Conservation (phyloP, 768 basidiomycete species). For the Strobilomyces dryophilus region DNA sequence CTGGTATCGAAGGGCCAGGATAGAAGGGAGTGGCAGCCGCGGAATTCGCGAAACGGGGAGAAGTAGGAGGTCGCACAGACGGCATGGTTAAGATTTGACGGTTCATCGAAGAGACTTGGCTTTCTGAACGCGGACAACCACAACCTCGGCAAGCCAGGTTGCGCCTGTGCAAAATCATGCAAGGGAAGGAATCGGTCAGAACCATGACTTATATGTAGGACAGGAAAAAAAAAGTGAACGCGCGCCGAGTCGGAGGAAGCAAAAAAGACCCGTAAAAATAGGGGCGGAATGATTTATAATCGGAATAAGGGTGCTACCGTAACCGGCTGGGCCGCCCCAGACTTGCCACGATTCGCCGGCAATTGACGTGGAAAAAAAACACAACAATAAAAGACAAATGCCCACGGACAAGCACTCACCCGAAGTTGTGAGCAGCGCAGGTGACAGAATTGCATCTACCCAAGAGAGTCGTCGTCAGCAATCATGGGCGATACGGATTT, state of each 20-base stretch:
- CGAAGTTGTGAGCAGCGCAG: conserved; percentile 83
- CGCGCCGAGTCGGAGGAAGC: neutral
- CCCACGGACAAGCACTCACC: conserved; percentile 45
- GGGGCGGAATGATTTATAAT: conserved; percentile 28
- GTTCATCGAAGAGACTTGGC: conserved; percentile 27
- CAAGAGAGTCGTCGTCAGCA: neutral
- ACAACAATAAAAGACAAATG: conserved; percentile 6
- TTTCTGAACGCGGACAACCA: conserved; percentile 53
- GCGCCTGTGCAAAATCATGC: conserved; percentile 57
- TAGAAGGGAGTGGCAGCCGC: conserved; percentile 15
- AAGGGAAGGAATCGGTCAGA: conserved; percentile 47
- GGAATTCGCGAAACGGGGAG: conserved; percentile 23
- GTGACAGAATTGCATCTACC: conserved; percentile 60
- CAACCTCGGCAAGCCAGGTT: conserved; percentile 77
- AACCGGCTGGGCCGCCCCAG: conserved; percentile 2
- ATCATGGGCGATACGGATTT: neutral
- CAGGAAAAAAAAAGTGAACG: neutral
- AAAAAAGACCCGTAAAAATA: conserved; percentile 19
- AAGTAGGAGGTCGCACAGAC: conserved; percentile 20
- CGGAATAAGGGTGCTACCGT: conserved; percentile 7
- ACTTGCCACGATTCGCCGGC: too few relatives aligned
- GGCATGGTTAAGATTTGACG: conserved; percentile 27
- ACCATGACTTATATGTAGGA: conserved; percentile 23
- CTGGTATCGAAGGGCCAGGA: conserved; percentile 22
- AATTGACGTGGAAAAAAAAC: neutral